These are phyloP conservation scores for Fusarium sp. DNA, from an alignment of 2,329 filamentous ascomycete species.

Conservation along the genomic window DNA sequence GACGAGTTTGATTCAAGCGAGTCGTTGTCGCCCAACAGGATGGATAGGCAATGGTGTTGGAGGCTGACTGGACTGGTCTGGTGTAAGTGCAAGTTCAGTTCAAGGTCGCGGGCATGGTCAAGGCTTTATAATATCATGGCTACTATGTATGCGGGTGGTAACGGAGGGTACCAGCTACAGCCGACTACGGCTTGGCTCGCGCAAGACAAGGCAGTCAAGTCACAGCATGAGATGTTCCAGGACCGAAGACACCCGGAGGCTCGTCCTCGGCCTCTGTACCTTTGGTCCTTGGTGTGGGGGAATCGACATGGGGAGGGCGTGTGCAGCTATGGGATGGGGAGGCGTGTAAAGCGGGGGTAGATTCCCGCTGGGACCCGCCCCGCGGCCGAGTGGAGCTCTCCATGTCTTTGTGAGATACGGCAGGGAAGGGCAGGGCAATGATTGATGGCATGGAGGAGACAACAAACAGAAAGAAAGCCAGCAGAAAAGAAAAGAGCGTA, in stretches of 20 bases:
- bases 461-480: conserved; percentile 4
- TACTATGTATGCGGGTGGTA: conserved; percentile 20
- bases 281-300: conserved; percentile 22
- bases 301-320: conserved; percentile 16
- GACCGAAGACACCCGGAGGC: conserved; percentile 43
- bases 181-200: conserved; percentile 32
- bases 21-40: conserved; percentile 17
- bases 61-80: conserved; percentile 18
- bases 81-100: conserved; percentile 32
- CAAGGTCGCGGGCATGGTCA: conserved; percentile 25
- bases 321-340: conserved; percentile 11
- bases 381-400: conserved; percentile 34
- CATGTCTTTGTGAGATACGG: conserved; percentile 23
- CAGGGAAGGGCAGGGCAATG: not conserved
- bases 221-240: conserved; percentile 33
- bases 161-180: conserved; percentile 24
- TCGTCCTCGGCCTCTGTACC: conserved; percentile 37
- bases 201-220: conserved; percentile 20
- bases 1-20: conserved; percentile 21
- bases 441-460: conserved; percentile 16
- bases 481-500: conserved; percentile 26
- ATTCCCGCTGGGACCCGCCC: conserved; percentile 37
- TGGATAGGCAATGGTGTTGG: conserved; percentile 5
- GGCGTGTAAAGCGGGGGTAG: conserved; percentile 33
- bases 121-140: conserved; percentile 42